Evolutionary conservation across 148 eudicot species (phyloP).

Genomic region (Fagopyrum tataricum): DNA sequence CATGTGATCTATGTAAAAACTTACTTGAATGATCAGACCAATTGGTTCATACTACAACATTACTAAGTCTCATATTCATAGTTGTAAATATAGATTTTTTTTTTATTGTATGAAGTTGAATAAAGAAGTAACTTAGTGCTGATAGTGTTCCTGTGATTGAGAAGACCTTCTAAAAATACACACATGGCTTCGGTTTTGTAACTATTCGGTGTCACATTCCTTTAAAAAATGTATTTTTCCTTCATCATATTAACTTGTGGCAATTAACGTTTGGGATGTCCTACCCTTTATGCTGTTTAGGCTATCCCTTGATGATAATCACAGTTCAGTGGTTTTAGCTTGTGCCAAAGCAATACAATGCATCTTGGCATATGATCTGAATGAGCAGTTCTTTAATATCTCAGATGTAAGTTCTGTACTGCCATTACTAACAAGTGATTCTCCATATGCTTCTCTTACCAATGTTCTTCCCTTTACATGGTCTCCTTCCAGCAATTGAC

Average conservation of each 20-base stretch:
- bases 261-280: neutral
- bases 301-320: constrained; percentile 89
- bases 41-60: neutral
- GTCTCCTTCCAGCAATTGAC: constrained; percentile 46
- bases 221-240: neutral
- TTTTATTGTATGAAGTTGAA: neutral
- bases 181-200: neutral
- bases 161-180: neutral
- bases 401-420: constrained; percentile 47
- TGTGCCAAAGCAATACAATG: constrained; percentile 74
- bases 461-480: neutral
- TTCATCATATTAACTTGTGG: neutral
- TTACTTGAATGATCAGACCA: neutral
- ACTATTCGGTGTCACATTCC: neutral
- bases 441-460: neutral
- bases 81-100: neutral
- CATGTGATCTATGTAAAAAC: neutral
- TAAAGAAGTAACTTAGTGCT: neutral
- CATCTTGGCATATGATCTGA: constrained; percentile 57
- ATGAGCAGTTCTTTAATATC: constrained; percentile 48
- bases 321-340: constrained; percentile 70
- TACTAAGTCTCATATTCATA: neutral
- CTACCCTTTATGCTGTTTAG: constrained; percentile 24
- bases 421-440: neutral
- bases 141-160: neutral